Evolutionary conservation across 495 filamentous ascomycete species (phyloP).

Genomic region (Daldinia grandis): DNA sequence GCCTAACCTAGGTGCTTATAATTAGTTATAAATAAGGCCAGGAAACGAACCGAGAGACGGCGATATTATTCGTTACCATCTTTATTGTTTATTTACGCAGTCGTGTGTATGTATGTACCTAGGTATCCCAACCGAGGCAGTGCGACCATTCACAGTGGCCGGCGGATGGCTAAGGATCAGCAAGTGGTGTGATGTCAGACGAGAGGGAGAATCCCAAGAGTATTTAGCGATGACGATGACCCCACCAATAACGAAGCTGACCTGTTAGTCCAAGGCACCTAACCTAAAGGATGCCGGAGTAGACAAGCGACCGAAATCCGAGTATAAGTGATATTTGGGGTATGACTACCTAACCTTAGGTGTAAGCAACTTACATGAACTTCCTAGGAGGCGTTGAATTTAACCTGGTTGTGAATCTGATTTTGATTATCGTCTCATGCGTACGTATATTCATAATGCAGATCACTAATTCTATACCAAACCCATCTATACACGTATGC

Average conservation of each 20-base stretch:
- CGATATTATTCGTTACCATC: background rate
- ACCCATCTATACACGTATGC: background rate
- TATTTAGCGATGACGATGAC: background rate
- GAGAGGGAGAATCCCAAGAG: background rate
- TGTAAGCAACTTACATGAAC: too few relatives aligned
- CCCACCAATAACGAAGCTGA: background rate
- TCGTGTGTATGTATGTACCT: background rate
- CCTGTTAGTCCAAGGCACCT: too few relatives aligned
- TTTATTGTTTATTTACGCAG: background rate
- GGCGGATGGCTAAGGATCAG: background rate
- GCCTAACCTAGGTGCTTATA: background rate
- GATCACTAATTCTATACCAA: background rate
- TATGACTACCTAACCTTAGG: too few relatives aligned
- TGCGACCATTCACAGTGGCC: background rate
- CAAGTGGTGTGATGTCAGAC: slow-evolving; percentile 31
- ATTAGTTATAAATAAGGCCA: background rate
- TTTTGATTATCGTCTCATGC: too few relatives aligned
- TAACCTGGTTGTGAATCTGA: too few relatives aligned
- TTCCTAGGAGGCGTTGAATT: too few relatives aligned
- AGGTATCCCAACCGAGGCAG: background rate
- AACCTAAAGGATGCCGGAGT: too few relatives aligned
- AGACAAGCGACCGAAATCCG: too few relatives aligned
- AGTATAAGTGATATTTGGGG: too few relatives aligned
- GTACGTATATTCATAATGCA: background rate
- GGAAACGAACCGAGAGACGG: background rate